Conservation (phyloP, 2,329 filamentous ascomycete genomes). For the Zymoseptoria tritici region DNA sequence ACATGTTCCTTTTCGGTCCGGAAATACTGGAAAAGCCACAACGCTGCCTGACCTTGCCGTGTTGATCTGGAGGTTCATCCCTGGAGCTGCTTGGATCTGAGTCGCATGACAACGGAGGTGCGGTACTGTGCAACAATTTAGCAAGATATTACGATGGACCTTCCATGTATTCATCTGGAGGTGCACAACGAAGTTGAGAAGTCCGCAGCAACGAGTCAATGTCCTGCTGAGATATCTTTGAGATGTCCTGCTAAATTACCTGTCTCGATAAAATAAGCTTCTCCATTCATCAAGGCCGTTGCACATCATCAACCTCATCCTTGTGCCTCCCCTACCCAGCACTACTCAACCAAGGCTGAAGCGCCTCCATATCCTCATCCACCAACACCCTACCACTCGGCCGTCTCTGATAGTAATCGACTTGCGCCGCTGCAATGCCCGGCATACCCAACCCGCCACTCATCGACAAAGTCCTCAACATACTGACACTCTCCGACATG, state of each 20-base stretch:
- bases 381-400: slow-evolving; percentile 14
- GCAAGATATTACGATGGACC: not conserved
- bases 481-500: slow-evolving; percentile 23
- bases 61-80: no score
- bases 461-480: slow-evolving; percentile 26
- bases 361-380: slow-evolving; percentile 12
- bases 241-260: not conserved
- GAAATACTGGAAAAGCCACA: not conserved
- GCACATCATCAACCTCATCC: not conserved
- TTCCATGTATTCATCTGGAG: not conserved
- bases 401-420: slow-evolving; percentile 12
- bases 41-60: not conserved
- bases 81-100: not conserved
- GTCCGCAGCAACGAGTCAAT: not conserved
- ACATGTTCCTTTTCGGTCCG: not conserved
- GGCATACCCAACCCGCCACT: slow-evolving; percentile 25
- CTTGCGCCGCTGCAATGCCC: slow-evolving; percentile 10
- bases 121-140: not conserved
- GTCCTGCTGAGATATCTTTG: not conserved
- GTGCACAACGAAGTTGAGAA: no score
- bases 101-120: not conserved
- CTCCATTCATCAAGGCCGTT: not conserved
- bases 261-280: not conserved
- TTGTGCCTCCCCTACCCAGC: not conserved
- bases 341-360: slow-evolving; percentile 16